Conservation (phyloP, 2,329 filamentous ascomycete genomes). For the Botrytis cinerea region DNA sequence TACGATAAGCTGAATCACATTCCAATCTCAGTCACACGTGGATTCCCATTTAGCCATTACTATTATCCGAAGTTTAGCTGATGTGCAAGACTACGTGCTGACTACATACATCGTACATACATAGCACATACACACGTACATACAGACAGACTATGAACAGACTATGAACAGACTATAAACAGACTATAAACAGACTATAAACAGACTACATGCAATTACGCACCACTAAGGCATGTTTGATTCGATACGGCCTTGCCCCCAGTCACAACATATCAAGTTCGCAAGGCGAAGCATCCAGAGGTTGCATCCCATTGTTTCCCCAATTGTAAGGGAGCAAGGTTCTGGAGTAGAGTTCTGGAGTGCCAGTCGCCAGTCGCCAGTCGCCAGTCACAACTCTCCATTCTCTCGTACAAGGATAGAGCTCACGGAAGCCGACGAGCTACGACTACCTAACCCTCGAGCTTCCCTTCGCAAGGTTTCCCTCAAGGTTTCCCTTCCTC, state of each 20-base stretch:
- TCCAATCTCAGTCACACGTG: neutral
- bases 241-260: neutral
- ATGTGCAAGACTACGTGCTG: neutral
- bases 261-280: neutral
- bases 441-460: neutral
- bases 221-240: neutral
- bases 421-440: neutral
- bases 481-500: neutral
- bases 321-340: neutral
- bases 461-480: neutral
- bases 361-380: too few relatives aligned
- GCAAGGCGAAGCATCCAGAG: neutral
- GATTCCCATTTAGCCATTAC: neutral
- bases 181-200: too few relatives aligned
- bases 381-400: neutral
- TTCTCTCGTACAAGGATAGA: neutral
- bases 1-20: neutral
- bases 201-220: neutral
- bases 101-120: neutral
- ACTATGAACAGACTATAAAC: too few relatives aligned
- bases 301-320: neutral
- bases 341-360: too few relatives aligned
- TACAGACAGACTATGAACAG: too few relatives aligned
- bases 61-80: neutral
- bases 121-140: too few relatives aligned